Evolutionary conservation across 148 eudicot genomes (phyloP).

Genomic region (Amaranthus cruentus): DNA sequence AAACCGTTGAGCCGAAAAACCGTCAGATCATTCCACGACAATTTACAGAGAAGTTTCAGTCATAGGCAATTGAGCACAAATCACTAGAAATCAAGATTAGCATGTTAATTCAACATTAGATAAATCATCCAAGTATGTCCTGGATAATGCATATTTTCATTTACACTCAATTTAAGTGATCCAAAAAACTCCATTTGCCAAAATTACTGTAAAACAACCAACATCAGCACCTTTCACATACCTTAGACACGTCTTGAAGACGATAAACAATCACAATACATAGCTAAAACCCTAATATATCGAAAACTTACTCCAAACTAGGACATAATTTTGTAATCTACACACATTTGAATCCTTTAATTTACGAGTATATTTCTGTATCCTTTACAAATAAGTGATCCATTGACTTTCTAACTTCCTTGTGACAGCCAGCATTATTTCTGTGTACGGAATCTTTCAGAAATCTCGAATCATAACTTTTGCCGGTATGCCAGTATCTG

Average conservation of each 20-base stretch:
- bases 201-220: not conserved
- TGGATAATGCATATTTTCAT: not conserved
- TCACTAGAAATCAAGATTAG: not conserved
- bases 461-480: conserved; percentile 20
- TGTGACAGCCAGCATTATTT: conserved; percentile 4
- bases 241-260: not conserved
- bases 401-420: not conserved
- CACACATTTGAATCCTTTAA: conserved; percentile 6
- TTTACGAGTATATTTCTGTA: conserved; percentile 12
- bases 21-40: no score
- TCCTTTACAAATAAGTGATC: conserved; percentile 25
- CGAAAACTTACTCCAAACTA: conserved; percentile 4
- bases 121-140: not conserved
- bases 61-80: not conserved
- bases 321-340: conserved; percentile 14
- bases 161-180: not conserved
- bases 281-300: not conserved
- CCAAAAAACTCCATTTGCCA: conserved; percentile 9
- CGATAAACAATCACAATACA: conserved; percentile 8
- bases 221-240: conserved; percentile 7
- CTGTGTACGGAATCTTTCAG: not conserved
- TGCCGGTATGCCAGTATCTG: conserved; percentile 45
- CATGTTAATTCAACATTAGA: not conserved
- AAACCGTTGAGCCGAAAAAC: no score
- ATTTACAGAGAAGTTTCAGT: no score